Evolutionary conservation across 208 protist genomes (phyloP), one percentile per base, ranked within the genome.

Genomic region (Leishmania lainsoni): DNA sequence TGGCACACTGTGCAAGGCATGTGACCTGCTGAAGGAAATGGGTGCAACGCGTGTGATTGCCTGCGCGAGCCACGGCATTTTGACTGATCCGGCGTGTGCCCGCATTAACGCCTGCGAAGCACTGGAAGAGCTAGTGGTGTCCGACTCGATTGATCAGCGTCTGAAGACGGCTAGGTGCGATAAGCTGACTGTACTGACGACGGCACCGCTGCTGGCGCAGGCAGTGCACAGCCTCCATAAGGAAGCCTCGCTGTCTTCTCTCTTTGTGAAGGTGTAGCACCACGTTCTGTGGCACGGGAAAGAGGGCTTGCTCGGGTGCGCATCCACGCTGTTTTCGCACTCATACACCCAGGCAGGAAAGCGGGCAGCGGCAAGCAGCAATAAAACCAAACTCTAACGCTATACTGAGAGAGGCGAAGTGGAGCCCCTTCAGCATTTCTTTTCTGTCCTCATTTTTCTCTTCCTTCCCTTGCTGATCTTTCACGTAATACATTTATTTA

Each of bases 61-160:
- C 16, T 97, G 94, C 65, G 93, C 96, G 9, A 99, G 96, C 48
- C 99, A 99, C 89, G 97, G 96, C 75, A 95, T 99, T 77, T 88
- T 99, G 71, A 96, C 94, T 39, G 94, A 95, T 81, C 87, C 90
- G 16, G 97, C 97, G 35, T 93, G 96, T 69, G 90, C 98, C 52
- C 91, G 92, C 72, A 94, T 99, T 68, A 97, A 96, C 61, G 79
- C 90, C 45, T 98, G 93, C 69, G 86, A 88, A 48, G 93, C 89
- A 5, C 86, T 99, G 45, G 93, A 98, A 79, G 91, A 98, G 81
- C 79, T 99, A 10, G 88, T 98, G n/a, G 94, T 99, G 29, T 97
- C 97, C 0, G 95, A 99, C 88, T 97, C 95, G 29, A 96, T 98
- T 68, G 83, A 92, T 14, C 91, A 96, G 83, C 75, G 93, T 54